Percentiles rank a stretch among this genome's conserved stretches.
These are phyloP conservation scores for Olyra latifolia DNA, from an alignment of 176 grass and related monocot genomes.

Conservation along the genomic window DNA sequence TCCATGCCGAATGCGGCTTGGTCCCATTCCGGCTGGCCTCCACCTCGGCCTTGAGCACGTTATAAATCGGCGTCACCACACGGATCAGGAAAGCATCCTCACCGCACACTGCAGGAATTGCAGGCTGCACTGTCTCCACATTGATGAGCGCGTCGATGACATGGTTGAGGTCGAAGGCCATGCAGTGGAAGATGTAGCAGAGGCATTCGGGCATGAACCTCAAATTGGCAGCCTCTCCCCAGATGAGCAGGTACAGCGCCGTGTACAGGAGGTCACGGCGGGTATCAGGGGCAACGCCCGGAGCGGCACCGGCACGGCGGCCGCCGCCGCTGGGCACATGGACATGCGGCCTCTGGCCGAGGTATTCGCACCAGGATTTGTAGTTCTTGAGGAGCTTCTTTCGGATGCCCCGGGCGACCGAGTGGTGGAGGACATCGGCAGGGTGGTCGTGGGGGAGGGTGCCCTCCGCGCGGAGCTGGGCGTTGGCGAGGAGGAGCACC, in stretches of 20 bases:
- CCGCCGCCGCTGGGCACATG: constrained; percentile 21
- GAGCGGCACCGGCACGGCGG: background rate
- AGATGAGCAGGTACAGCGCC: constrained; percentile 84
- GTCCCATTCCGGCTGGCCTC: constrained; percentile 62
- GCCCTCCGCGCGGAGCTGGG: constrained; percentile 63
- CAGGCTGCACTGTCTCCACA: constrained; percentile 25
- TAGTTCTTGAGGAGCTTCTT: constrained; percentile 88
- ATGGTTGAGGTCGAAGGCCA: constrained; percentile 76
- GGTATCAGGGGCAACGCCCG: constrained; percentile 24
- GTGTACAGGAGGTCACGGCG: constrained; percentile 78
- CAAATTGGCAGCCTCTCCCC: constrained; percentile 94
- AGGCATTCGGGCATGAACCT: constrained; percentile 92
- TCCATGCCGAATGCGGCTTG: constrained; percentile 83
- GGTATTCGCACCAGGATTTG: constrained; percentile 75
- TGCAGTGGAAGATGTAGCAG: constrained; percentile 92
- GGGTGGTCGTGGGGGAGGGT: constrained; percentile 34
- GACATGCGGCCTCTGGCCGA: constrained; percentile 62
- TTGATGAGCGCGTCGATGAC: constrained; percentile 64
- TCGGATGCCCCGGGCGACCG: constrained; percentile 55
- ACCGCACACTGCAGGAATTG: constrained; percentile 54
- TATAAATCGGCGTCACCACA: constrained; percentile 81
- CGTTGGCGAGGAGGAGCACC: constrained; percentile 92
- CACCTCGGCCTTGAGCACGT: constrained; percentile 56
- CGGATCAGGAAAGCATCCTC: constrained; percentile 70
- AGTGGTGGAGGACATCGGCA: constrained; percentile 51